phyloP scores from a whole-genome alignment of 2,329 filamentous ascomycete genomes.

The Diaporthe vexans region DNA sequence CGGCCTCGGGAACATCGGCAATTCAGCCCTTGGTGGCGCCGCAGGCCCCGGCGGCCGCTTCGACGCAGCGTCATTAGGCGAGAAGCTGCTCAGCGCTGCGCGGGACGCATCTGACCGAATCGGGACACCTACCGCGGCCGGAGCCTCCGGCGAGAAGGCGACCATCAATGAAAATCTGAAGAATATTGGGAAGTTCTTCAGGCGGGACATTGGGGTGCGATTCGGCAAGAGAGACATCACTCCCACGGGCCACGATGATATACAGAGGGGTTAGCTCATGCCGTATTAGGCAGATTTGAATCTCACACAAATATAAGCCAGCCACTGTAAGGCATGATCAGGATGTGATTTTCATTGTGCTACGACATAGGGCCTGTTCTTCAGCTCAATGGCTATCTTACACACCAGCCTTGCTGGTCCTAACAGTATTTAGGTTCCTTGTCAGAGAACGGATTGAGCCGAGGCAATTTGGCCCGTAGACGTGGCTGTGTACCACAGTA shows the following conservation, averaged over 20 bases:
- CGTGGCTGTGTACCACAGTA: background rate
- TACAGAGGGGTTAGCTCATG: constrained; percentile 36
- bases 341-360: background rate
- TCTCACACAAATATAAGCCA: background rate
- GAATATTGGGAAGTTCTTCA: constrained; percentile 97
- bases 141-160: constrained; percentile 65
- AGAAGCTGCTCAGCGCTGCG: constrained; percentile 89
- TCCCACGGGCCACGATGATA: constrained; percentile 47
- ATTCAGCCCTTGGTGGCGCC: constrained; percentile 55
- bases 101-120: constrained; percentile 86
- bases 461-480: background rate
- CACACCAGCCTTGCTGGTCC: background rate
- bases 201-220: constrained; percentile 82
- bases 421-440: background rate
- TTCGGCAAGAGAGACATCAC: constrained; percentile 75
- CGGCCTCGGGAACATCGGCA: constrained; percentile 52
- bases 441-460: background rate
- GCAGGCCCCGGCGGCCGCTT: constrained; percentile 67
- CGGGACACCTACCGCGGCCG: constrained; percentile 67
- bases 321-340: background rate
- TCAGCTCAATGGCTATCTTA: background rate
- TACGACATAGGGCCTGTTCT: background rate
- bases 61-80: constrained; percentile 85
- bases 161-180: constrained; percentile 94
- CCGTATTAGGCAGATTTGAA: background rate